Evolutionary conservation across 768 basidiomycete species (phyloP), one percentile per base, ranked within the genome.

Genomic region (Xerocomus brunneocitrinus): DNA sequence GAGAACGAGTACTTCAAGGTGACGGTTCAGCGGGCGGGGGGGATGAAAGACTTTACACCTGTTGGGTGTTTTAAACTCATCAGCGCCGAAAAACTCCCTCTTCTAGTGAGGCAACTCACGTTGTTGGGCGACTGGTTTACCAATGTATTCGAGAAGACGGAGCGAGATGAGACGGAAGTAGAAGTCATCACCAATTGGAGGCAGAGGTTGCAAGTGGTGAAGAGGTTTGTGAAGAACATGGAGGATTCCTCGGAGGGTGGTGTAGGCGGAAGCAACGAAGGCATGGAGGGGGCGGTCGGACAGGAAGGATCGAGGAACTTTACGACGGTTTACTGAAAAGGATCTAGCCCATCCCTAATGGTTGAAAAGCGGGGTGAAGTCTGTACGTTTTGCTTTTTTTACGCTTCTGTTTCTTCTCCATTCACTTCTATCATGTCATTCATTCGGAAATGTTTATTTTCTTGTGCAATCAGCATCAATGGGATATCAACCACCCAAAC

Each of bases 1-100:
- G 91, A 95, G 71, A 89, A 89, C 70, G 93, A 98, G 67, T 98
- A 92, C 71, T 99, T 97, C 81, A 94, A 91, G 65, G 84, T 98
- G 55, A 91, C 84, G 13, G 79, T 98, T 16, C 97, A 98, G 70
- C 81, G 87, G 16, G 91, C 89, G 2, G 76, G 76, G 0, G 90
- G 92, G 39, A 97, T 98, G 88, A 86, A 91, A 10, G 94, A 97
- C 63, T 97, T 98, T 71, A 81, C 87, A 0, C 95, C 97, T 0
- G 77, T 98, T 28, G 95, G 95, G 10, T 83, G 86, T 62, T 95
- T 93, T 78, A 98, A 98, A 75, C 79, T 98, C 52, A 89, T 98
- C 48, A 95, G 91, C 1, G 89, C 91, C 8, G 83, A 86, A 56
- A 87, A 85, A 55, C 76, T 99, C 7, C 91, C 97, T 5, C 72